A percentile compares a stretch with the other conserved stretches of the same genome.
phyloP scores from a whole-genome alignment of 208 protist species.

The Leishmania braziliensis region DNA sequence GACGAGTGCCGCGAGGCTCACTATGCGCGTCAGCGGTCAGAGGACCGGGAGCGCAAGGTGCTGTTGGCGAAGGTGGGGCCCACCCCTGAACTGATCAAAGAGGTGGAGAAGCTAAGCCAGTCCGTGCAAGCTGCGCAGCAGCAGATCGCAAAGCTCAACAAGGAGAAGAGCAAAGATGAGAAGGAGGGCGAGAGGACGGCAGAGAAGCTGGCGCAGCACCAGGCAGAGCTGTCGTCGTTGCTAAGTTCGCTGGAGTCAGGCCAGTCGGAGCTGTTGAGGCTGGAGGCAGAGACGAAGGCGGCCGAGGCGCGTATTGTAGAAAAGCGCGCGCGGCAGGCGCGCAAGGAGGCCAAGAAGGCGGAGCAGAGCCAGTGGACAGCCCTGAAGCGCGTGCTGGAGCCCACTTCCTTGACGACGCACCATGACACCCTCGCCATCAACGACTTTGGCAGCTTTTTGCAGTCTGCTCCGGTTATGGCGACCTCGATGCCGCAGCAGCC shows the following conservation, averaged over 20 bases:
- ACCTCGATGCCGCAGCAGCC: constrained; percentile 3
- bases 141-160: constrained; percentile 67
- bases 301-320: constrained; percentile 34
- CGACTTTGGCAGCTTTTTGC: constrained; percentile 68
- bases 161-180: constrained; percentile 68
- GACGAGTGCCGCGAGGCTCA: constrained; percentile 54
- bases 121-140: constrained; percentile 45
- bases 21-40: constrained; percentile 48
- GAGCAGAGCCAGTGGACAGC: constrained; percentile 41
- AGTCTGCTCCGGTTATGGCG: constrained; percentile 11
- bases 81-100: constrained; percentile 58
- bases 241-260: constrained; percentile 21
- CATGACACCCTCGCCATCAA: constrained; percentile 75
- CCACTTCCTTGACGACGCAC: constrained; percentile 36
- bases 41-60: constrained; percentile 71
- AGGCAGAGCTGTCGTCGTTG: constrained; percentile 43
- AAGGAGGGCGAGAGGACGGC: constrained; percentile 40
- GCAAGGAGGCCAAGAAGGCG: constrained; percentile 40
- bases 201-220: constrained; percentile 53
- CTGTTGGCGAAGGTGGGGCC: constrained; percentile 64
- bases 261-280: constrained; percentile 22
- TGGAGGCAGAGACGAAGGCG: constrained; percentile 50
- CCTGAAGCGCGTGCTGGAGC: constrained; percentile 54
- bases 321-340: constrained; percentile 28
- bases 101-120: constrained; percentile 64